phyloP scores from a whole-genome alignment of 2,329 filamentous ascomycete species.

The Clonostachys solani region DNA sequence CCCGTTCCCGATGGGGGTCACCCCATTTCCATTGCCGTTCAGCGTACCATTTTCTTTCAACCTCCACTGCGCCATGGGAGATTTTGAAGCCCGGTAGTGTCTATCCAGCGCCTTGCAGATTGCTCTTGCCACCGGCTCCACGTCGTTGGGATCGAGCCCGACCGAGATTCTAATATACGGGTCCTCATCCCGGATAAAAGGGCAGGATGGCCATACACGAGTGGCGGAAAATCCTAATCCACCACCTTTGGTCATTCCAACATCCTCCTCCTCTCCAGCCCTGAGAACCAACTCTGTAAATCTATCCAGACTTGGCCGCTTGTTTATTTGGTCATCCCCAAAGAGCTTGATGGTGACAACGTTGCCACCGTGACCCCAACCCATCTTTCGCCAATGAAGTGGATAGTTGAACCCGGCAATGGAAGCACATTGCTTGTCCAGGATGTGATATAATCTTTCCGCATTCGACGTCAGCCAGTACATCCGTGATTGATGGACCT shows the following conservation, averaged over 20 bases:
- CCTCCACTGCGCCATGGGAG: slow-evolving; percentile 8
- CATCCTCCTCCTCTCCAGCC: slow-evolving; percentile 8
- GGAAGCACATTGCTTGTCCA: slow-evolving; percentile 1
- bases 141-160: slow-evolving; percentile 8
- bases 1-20: not conserved
- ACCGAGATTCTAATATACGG: slow-evolving; percentile 11
- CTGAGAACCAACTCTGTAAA: slow-evolving; percentile 7
- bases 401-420: slow-evolving; percentile 7
- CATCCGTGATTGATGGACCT: slow-evolving; percentile 4
- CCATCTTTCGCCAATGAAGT: slow-evolving; percentile 8
- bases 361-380: slow-evolving; percentile 10
- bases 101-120: slow-evolving; percentile 9
- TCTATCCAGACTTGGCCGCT: slow-evolving; percentile 7
- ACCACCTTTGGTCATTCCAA: slow-evolving; percentile 11
- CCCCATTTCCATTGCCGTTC: not conserved
- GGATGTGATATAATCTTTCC: slow-evolving; percentile 1
- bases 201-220: slow-evolving; percentile 9
- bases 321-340: slow-evolving; percentile 9
- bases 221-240: slow-evolving; percentile 10
- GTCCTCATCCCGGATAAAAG: slow-evolving; percentile 9
- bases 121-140: slow-evolving; percentile 9
- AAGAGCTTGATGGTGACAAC: slow-evolving; percentile 8
- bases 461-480: slow-evolving; percentile 2
- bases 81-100: slow-evolving; percentile 6
- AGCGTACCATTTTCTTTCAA: slow-evolving; percentile 6